Base-by-base conservation (phyloP, 2,329 filamentous ascomycete species). In the Ascocoryne sarcoides region DNA sequence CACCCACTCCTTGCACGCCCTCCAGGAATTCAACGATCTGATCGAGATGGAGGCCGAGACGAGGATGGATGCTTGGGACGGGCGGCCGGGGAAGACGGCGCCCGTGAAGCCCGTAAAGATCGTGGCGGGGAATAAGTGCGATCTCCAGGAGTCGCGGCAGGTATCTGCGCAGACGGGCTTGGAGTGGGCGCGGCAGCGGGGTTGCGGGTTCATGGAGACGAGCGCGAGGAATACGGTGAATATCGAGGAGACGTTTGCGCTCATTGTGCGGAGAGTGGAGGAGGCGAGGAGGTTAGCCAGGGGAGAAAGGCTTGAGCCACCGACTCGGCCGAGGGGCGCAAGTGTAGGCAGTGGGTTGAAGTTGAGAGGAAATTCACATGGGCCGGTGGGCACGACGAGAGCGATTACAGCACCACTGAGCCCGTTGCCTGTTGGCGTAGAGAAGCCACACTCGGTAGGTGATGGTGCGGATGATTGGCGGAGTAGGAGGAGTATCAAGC, bases 161-260 rank as follows among this genome's bases (percentile, higher is more conserved):
- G 78, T 92, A 7, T 66, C 75, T n/a, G 82, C 82, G 5, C 71
- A 78, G 31, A 66, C 74, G 42, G 85, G 85, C 0, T 66, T 90
- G 32, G 82, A 88, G 52, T 92, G 85, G 84, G 83, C 85, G 37
- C 68, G 83, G 45, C 68, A 67, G 44, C 69, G 75, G 40, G 78
- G 78, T 32, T 90, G 84, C 63, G 85, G 84, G 29, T 92, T 92
- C 65, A 92, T 92, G 85, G 85, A 92, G 73, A 92, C 85, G 47
- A 87, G 82, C 55, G 85, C 85, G 4, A 68, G 84, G 40, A 76
- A 88, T 54, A 84, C 87, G 68, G 85, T 92, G 49, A 92, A 92
- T 60, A 86, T 92, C 47, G 85, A 92, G 61, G 85, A 92, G 71
- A 90, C 84, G 0, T 92, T 92, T 69, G 84, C 82, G 26, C 69